Percentiles rank a stretch among this genome's conserved stretches.
Evolutionary conservation across 2,329 filamentous ascomycete genomes (phyloP).

Genomic region (Biscogniauxia mediterranea): DNA sequence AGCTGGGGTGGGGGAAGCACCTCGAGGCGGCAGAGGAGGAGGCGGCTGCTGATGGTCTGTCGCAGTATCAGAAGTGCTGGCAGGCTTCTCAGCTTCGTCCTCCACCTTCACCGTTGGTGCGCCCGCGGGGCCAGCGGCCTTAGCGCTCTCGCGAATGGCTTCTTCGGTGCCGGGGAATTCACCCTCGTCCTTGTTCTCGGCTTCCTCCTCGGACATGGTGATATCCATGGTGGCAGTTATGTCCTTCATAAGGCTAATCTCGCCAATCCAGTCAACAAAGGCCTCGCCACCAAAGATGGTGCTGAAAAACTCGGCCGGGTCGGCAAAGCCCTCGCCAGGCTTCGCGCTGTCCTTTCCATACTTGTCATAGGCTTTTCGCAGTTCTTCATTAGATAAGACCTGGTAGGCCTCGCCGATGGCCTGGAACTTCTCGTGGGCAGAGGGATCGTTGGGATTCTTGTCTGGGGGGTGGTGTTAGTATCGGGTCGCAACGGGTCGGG

Average conservation of each 20-base stretch:
- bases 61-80: constrained; percentile 31
- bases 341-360: constrained; percentile 94
- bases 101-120: constrained; percentile 28
- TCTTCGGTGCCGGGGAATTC: constrained; percentile 59
- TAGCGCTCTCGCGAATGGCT: constrained; percentile 55
- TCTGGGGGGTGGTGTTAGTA: constrained; percentile 50
- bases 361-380: constrained; percentile 93
- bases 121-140: constrained; percentile 30
- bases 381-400: constrained; percentile 82
- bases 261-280: constrained; percentile 94
- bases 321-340: constrained; percentile 88
- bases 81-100: constrained; percentile 29
- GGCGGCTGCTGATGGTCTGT: constrained; percentile 13
- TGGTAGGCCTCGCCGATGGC: constrained; percentile 73
- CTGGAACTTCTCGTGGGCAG: constrained; percentile 92
- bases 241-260: constrained; percentile 98
- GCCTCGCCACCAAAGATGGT: constrained; percentile 98
- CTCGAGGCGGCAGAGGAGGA: constrained; percentile 32
- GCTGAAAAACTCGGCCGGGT: constrained; percentile 95
- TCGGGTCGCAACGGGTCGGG: constrained; percentile 1
- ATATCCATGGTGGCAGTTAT: constrained; percentile 98
- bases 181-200: constrained; percentile 48
- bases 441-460: constrained; percentile 96
- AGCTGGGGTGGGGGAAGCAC: constrained; percentile 40
- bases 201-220: constrained; percentile 76